Evolutionary conservation across 148 eudicot species (phyloP), one percentile per base, ranked within the genome.

Genomic region (Cornus suecica): DNA sequence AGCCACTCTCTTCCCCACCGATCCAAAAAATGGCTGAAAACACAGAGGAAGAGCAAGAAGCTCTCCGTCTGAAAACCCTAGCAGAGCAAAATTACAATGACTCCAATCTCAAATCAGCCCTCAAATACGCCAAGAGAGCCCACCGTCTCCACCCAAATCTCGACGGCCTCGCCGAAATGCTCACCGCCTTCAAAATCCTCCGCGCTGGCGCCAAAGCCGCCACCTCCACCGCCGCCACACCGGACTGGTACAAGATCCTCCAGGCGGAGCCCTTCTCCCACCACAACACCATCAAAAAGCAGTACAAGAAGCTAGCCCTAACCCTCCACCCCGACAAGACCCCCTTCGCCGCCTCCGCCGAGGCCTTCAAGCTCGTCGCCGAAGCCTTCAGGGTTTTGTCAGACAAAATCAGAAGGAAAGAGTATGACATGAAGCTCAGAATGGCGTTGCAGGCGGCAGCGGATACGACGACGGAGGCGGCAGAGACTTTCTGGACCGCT

Each of bases 251-350:
- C 83, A 68, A 65, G 67, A 81, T 88, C 56, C 86, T 91, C 14
- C 84, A 84, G 66, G 66, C 88, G 8, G 84, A 85, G 52, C 89
- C 89, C 8, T 91, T 91, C 63, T 80, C 90, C 30, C 79, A 86
- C 66, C 66, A 80, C 42, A 79, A 76, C 68, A 64, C 85, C n/a
- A 88, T 91, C 28, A 91, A 85, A 78, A 87, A 84, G 70, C 89
- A 88, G 83, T 89, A 86, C 74, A 83, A 86, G 66, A 90, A 82
- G 72, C 86, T 91, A 5, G 93, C 93, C 51, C 79, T 89, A 29
- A 52, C 77, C 18, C 86, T 91, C 2, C 93, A 90, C 54, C 93
- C 93, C 0, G 97, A 91, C 45, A 91, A 91, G 77, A 88, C 75
- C 67, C 63, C 81, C 0, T 84, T 76, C 28, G 60, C 71, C 2